Evolutionary conservation across 2,329 filamentous ascomycete species (phyloP).

Genomic region (Chaetomium olivaceum): DNA sequence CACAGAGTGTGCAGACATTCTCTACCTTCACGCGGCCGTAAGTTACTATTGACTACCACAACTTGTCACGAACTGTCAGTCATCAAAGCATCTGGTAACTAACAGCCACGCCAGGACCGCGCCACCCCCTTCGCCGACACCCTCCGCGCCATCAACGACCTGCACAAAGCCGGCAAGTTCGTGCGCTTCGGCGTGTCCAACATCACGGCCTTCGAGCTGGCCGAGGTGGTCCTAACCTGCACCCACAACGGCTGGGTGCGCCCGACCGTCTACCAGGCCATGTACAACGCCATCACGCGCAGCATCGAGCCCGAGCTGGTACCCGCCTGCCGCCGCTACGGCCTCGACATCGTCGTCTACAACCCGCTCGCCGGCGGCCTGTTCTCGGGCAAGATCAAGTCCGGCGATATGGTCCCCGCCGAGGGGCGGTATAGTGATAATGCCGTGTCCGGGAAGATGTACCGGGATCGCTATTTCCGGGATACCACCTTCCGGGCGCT

Average conservation of each 20-base stretch:
- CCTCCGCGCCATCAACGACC: conserved; percentile 64
- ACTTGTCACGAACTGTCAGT: too few species aligned
- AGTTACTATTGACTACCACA: conserved; percentile 7
- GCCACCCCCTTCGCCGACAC: conserved; percentile 68
- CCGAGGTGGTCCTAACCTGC: conserved; percentile 70
- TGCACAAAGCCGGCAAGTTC: conserved; percentile 73
- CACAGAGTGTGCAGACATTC: conserved; percentile 68
- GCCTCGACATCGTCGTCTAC: conserved; percentile 68
- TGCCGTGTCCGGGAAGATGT: conserved; percentile 46
- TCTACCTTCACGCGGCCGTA: conserved; percentile 70
- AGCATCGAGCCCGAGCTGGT: conserved; percentile 65
- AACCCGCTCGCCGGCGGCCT: conserved; percentile 73
- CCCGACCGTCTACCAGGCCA: conserved; percentile 73
- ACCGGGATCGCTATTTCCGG: conserved; percentile 67
- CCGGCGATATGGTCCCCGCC: conserved; percentile 33
- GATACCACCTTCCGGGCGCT: conserved; percentile 60
- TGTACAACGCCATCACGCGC: conserved; percentile 61
- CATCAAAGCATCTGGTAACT: neutral
- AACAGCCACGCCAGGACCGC: conserved; percentile 40
- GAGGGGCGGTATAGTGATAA: conserved; percentile 36
- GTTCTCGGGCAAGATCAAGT: conserved; percentile 60
- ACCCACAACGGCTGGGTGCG: conserved; percentile 67
- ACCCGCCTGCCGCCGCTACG: conserved; percentile 65
- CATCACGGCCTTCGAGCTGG: conserved; percentile 74
- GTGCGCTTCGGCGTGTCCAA: conserved; percentile 70